A percentile compares a stretch with the other conserved stretches of the same genome.
Conservation (phyloP, 2,329 filamentous ascomycete genomes). For the Scytalidium lignicola region DNA sequence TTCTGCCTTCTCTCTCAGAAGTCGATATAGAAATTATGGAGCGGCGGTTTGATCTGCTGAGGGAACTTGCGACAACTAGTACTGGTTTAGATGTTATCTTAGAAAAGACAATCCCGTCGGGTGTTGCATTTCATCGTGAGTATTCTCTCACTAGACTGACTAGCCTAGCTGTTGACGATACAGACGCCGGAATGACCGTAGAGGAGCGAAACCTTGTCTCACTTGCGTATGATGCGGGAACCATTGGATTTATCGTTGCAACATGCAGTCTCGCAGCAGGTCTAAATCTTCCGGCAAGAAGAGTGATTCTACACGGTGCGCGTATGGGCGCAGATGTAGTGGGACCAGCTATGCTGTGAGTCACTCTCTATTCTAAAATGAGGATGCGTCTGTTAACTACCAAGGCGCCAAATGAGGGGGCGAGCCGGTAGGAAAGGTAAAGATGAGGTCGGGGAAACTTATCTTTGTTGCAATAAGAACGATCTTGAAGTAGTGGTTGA, state of each 20-base stretch:
- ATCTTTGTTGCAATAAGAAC: constrained; percentile 63
- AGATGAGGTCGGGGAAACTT: constrained; percentile 72
- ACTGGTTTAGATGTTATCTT: constrained; percentile 63
- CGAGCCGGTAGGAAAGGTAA: constrained; percentile 75
- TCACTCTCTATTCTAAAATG: constrained; percentile 1
- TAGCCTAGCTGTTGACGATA: background rate
- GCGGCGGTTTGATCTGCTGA: constrained; percentile 57
- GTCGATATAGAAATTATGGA: constrained; percentile 46
- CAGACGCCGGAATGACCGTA: constrained; percentile 61
- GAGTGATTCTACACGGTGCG: constrained; percentile 71
- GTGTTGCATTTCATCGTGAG: constrained; percentile 71
- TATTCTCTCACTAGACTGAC: constrained; percentile 10
- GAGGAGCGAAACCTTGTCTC: constrained; percentile 72
- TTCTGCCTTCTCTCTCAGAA: constrained; percentile 46
- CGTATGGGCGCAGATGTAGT: constrained; percentile 72
- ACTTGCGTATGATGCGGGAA: constrained; percentile 63
- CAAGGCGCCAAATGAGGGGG: constrained; percentile 69
- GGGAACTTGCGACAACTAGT: constrained; percentile 59
- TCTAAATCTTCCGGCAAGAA: constrained; percentile 69
- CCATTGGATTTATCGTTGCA: constrained; percentile 66
- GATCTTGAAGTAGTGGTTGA: constrained; percentile 67
- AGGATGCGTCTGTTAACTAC: constrained; percentile 20
- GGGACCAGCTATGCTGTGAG: constrained; percentile 68
- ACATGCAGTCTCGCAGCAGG: constrained; percentile 78
- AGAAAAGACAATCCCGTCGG: constrained; percentile 57